Conservation (phyloP, 495 filamentous ascomycete genomes). For the Rostrohypoxylon terebratum region DNA sequence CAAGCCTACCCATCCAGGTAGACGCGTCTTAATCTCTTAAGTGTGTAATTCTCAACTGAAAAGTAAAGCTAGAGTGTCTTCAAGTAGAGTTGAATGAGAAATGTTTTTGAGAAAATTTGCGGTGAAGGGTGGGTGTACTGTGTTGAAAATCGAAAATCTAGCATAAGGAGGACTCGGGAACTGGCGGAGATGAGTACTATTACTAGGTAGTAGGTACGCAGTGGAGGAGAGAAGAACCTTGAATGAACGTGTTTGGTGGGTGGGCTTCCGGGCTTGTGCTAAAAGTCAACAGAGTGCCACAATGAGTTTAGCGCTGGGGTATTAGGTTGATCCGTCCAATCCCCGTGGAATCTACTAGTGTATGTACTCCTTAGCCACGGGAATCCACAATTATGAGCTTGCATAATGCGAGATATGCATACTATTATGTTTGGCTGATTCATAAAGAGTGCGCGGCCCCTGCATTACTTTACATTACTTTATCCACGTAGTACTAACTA, state of each 20-base stretch:
- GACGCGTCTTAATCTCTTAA: slow-evolving; percentile 35
- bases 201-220: too few species aligned
- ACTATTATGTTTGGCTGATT: not conserved
- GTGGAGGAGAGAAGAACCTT: slow-evolving; percentile 25
- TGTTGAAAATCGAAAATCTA: not conserved
- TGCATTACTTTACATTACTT: slow-evolving; percentile 28
- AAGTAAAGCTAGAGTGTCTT: not conserved
- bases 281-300: slow-evolving; percentile 51
- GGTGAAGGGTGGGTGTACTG: not conserved
- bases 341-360: too few species aligned
- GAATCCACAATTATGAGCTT: not conserved
- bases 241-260: slow-evolving; percentile 42
- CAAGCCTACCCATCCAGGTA: slow-evolving; percentile 43
- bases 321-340: slow-evolving; percentile 16
- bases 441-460: slow-evolving; percentile 9
- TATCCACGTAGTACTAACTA: slow-evolving; percentile 24
- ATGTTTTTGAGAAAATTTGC: slow-evolving; percentile 1
- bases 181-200: slow-evolving; percentile 1
- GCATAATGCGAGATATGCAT: slow-evolving; percentile 9
- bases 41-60: not conserved
- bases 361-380: too few species aligned
- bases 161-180: slow-evolving; percentile 1
- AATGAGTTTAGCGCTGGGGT: slow-evolving; percentile 40
- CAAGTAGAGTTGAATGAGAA: not conserved
- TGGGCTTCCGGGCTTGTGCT: slow-evolving; percentile 1